Conservation (phyloP, 2,329 filamentous ascomycete species). For the Epichloe gansuensis region DNA sequence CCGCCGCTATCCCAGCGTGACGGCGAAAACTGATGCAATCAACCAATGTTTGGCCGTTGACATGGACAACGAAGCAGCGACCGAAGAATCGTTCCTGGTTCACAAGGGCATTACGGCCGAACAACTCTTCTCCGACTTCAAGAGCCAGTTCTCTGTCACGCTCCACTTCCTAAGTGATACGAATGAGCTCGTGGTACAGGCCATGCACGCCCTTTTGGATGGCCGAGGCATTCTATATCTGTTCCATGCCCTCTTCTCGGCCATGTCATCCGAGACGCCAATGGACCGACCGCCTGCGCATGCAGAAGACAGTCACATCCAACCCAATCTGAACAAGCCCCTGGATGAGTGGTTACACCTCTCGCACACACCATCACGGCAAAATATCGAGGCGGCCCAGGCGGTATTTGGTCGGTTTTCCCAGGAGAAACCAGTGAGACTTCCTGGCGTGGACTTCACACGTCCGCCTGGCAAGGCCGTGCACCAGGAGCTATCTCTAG, state of each 20-base stretch:
- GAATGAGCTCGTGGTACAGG: background rate
- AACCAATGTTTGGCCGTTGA: background rate
- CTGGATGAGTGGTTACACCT: background rate
- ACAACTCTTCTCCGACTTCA: background rate
- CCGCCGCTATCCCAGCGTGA: background rate
- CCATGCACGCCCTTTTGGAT: background rate
- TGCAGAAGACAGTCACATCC: background rate
- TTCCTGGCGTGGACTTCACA: background rate
- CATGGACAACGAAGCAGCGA: background rate
- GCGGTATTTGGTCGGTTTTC: background rate
- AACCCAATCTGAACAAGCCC: background rate
- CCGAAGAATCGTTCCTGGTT: background rate
- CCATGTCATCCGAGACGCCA: background rate
- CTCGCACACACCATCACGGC: background rate
- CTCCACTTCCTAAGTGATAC: background rate
- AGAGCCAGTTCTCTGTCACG: background rate
- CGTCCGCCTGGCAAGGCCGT: background rate
- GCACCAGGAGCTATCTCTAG: background rate
- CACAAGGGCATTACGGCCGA: background rate
- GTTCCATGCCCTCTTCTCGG: background rate
- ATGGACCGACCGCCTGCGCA: too few relatives aligned
- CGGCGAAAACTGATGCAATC: background rate
- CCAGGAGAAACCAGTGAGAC: background rate
- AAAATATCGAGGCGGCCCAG: background rate
- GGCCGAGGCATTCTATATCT: background rate